Conservation (phyloP, 306 rosid species). For the Astragalus glycyphyllos region DNA sequence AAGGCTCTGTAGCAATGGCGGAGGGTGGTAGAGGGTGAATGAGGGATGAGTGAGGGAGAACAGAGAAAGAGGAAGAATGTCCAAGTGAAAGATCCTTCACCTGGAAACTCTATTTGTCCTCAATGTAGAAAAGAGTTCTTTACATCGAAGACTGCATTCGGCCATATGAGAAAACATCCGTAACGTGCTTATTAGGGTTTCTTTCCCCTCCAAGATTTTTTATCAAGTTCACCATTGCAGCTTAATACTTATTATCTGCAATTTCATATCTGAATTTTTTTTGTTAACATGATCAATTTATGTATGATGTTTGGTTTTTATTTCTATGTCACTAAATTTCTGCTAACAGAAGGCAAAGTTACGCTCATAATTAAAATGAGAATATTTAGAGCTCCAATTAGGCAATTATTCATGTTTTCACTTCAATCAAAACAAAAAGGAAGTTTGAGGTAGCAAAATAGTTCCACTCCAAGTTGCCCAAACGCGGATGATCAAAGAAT, state of each 20-base stretch:
- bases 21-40: background rate
- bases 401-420: conserved; percentile 8
- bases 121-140: conserved; percentile 19
- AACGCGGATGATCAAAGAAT: background rate
- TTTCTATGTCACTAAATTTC: background rate
- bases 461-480: conserved; percentile 10
- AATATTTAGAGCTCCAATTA: background rate
- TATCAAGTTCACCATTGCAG: background rate
- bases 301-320: background rate
- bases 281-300: background rate
- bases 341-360: background rate
- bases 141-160: conserved; percentile 41
- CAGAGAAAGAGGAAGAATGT: conserved; percentile 30
- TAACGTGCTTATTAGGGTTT: conserved; percentile 27
- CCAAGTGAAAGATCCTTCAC: conserved; percentile 20
- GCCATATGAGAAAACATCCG: conserved; percentile 47
- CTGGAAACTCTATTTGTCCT: conserved; percentile 28
- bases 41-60: background rate
- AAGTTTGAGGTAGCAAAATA: background rate
- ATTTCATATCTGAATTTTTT: conserved; percentile 14
- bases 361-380: background rate
- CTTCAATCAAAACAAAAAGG: background rate
- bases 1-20: background rate
- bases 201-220: background rate
- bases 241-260: conserved; percentile 9